Conservation (phyloP, 345 rosid species). For the Eucalyptus regnans region DNA sequence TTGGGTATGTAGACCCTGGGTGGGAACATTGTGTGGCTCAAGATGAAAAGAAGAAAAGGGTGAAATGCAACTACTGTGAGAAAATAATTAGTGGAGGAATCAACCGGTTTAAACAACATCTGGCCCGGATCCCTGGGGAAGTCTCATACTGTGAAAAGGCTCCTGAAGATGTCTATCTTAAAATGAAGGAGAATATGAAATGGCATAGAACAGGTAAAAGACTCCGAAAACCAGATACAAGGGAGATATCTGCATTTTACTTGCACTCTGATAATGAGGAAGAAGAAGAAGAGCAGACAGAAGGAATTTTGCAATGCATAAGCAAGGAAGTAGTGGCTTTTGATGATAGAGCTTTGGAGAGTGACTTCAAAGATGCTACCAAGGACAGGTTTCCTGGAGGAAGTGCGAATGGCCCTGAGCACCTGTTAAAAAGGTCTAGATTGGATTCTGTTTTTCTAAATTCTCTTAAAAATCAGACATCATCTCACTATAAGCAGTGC, state of each 20-base stretch:
- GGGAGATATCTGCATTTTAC: slow-evolving; percentile 9
- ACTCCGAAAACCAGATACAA: slow-evolving; percentile 5
- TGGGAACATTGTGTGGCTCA: slow-evolving; percentile 40
- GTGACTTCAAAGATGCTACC: slow-evolving; percentile 2
- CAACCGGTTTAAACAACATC: slow-evolving; percentile 39
- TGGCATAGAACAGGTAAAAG: slow-evolving; percentile 34
- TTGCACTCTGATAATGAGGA: slow-evolving; percentile 18
- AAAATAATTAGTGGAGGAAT: slow-evolving; percentile 42
- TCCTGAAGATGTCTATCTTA: slow-evolving; percentile 31
- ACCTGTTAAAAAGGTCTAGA: slow-evolving; percentile 13
- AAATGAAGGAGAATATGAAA: slow-evolving; percentile 39
- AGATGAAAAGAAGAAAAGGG: slow-evolving; percentile 35
- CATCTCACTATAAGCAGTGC: slow-evolving; percentile 6
- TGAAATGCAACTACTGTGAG: slow-evolving; percentile 37
- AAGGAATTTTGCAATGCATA: slow-evolving; percentile 1
- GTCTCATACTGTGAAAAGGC: slow-evolving; percentile 32
- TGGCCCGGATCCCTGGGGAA: slow-evolving; percentile 44
- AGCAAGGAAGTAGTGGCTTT: background rate
- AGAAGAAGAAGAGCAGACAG: slow-evolving; percentile 16
- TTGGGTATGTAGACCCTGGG: slow-evolving; percentile 39
- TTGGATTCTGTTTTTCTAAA: slow-evolving; percentile 26
- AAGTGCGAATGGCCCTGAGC: slow-evolving; percentile 4
- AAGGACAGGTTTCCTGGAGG: background rate
- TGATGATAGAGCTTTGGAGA: slow-evolving; percentile 4
- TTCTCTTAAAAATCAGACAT: slow-evolving; percentile 3